A percentile compares a stretch with the other conserved stretches of the same genome.
These are phyloP conservation scores for Aureobasidium sp. DNA, from an alignment of 2,329 filamentous ascomycete genomes.

Conservation along the genomic window DNA sequence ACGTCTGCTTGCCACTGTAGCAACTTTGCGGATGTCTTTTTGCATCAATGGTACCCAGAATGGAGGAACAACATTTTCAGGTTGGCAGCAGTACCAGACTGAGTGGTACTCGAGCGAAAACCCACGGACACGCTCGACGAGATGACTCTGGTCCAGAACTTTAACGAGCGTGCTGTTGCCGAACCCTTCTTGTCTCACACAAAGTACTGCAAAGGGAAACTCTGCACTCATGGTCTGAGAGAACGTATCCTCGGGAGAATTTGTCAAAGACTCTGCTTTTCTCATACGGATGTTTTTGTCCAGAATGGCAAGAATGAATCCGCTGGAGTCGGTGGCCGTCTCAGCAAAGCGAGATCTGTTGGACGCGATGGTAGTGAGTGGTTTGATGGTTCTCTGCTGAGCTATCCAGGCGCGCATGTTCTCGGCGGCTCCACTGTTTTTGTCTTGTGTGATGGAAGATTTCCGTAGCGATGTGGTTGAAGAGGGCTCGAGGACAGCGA, in stretches of 20 bases:
- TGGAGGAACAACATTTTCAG: constrained; percentile 37
- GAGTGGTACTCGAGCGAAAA: constrained; percentile 48
- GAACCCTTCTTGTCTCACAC: constrained; percentile 42
- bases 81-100: constrained; percentile 41
- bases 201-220: constrained; percentile 46
- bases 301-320: constrained; percentile 40
- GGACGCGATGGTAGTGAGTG: constrained; percentile 39
- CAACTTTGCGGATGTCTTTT: constrained; percentile 46
- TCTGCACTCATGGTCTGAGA: constrained; percentile 15
- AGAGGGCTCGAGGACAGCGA: constrained; percentile 30
- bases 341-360: constrained; percentile 42
- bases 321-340: constrained; percentile 35
- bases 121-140: constrained; percentile 45
- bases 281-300: constrained; percentile 40
- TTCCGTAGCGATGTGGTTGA: constrained; percentile 15
- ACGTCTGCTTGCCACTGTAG: constrained; percentile 29
- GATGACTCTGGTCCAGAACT: constrained; percentile 39
- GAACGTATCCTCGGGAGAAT: neutral
- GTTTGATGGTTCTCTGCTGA: constrained; percentile 35
- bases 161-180: constrained; percentile 32
- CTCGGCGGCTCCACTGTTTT: constrained; percentile 19
- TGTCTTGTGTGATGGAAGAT: constrained; percentile 20
- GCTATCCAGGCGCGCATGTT: constrained; percentile 36
- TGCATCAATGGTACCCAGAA: constrained; percentile 42
- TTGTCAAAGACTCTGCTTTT: neutral